Evolutionary conservation across 805 yeast species (phyloP), one percentile per base, ranked within the genome.

Genomic region (Naumovozyma dairenensis): DNA sequence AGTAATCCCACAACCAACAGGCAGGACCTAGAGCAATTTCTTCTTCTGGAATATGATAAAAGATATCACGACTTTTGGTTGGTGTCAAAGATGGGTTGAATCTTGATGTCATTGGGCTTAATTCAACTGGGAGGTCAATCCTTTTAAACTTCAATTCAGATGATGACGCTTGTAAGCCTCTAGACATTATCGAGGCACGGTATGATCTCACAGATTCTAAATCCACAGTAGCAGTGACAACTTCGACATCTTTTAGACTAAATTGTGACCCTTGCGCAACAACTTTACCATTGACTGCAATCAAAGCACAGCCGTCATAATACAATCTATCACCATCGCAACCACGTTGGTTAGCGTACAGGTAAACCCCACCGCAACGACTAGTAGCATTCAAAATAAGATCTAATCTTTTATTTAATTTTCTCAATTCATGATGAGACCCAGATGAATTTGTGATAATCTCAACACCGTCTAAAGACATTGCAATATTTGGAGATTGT

Each of bases 11-110:
- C 43, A 92, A 60, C 99, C 99, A 92, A 57, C 98, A 92, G 0
- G 99, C 98, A 1, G 99, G 99, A 0, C 99, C 99, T 28, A 83
- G 65, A 1, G 97, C 96, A 44, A 92, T 89, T 59, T 92, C 99
- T 60, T 92, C 96, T 51, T 87, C 94, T 3, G 98, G 96, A 2
- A 65, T 51, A 58, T 82, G 93, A 48, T 80, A 80, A 25, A 67
- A 68, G 28, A 80, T 67, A 4, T 63, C 65, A 16, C 59, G 54
- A 1, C 70, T 49, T 15, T 51, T 50, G 0, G 92, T 60, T 14
- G 96, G 95, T 8, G 50, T 57, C 8, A 82, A 59, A 0, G 53
- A 49, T 15, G 82, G 74, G 52, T 82, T 74, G 46, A 84, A 81
- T 25, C 73, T 65, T 28, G 70, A 52, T 4, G 67, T 57, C 31